phyloP scores from a whole-genome alignment of 2,329 filamentous ascomycete genomes.

The Ceratocystis cubensis region DNA sequence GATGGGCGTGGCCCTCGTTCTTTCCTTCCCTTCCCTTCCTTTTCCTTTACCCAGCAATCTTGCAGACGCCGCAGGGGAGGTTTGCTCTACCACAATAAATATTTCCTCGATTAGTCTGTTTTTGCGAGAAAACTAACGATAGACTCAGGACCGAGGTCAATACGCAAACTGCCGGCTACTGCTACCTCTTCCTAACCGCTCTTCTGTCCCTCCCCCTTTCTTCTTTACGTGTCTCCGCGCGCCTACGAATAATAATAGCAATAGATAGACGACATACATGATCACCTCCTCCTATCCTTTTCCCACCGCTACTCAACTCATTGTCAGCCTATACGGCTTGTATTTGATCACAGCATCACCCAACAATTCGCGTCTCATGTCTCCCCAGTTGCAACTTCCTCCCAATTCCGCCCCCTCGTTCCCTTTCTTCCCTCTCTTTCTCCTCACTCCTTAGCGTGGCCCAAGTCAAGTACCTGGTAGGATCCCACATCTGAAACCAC shows the following conservation, averaged over 20 bases:
- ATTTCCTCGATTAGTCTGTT: neutral
- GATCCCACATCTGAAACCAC: constrained; percentile 1
- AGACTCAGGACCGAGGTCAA: neutral
- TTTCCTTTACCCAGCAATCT: neutral
- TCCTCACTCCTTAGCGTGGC: neutral
- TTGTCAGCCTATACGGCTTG: neutral
- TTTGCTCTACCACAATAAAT: too few species aligned
- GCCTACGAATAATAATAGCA: too few species aligned
- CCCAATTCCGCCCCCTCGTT: neutral
- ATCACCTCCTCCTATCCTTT: neutral
- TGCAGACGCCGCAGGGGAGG: too few species aligned
- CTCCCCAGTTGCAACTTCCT: neutral
- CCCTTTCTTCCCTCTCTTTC: neutral
- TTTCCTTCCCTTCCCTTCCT: neutral
- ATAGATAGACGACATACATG: too few species aligned
- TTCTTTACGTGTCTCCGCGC: too few species aligned
- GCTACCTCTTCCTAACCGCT: neutral
- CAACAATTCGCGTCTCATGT: neutral
- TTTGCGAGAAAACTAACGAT: neutral
- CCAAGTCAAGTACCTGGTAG: neutral
- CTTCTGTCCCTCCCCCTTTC: neutral
- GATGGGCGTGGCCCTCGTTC: neutral
- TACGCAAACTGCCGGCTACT: neutral
- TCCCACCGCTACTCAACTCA: neutral
- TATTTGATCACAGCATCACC: neutral